A percentile compares a stretch with the other conserved stretches of the same genome.
These are phyloP conservation scores for Fusarium pseudocircinatum DNA, from an alignment of 2,329 filamentous ascomycete genomes.

Conservation along the genomic window DNA sequence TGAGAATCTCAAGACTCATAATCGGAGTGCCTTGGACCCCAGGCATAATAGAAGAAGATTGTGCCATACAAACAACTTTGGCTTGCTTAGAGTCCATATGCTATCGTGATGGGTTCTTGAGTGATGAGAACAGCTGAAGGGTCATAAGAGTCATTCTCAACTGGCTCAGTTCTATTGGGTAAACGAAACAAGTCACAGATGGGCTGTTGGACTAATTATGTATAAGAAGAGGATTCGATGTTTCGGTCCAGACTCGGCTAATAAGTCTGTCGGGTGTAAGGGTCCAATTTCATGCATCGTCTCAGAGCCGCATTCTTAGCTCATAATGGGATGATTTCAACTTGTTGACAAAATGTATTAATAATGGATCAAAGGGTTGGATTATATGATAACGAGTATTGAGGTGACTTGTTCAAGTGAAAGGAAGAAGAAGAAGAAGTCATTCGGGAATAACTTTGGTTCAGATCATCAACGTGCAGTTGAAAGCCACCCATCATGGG, in stretches of 20 bases:
- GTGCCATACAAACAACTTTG: background rate
- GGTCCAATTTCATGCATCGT: constrained; percentile 19
- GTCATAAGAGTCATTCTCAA: background rate
- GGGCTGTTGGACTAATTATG: background rate
- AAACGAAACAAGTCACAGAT: background rate
- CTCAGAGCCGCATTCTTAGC: background rate
- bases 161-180: background rate
- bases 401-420: rapidly evolving
- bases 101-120: background rate
- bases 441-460: background rate
- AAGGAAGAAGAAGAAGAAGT: background rate
- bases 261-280: constrained; percentile 37
- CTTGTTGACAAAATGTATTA: background rate
- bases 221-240: constrained; percentile 27
- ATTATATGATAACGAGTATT: background rate
- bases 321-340: background rate
- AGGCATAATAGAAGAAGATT: background rate
- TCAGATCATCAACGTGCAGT: background rate
- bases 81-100: background rate
- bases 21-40: no score
- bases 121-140: background rate
- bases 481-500: background rate
- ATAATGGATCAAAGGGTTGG: background rate
- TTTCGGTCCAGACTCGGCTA: constrained; percentile 43
- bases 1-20: background rate